Evolutionary conservation across 2,329 filamentous ascomycete species (phyloP), one percentile per base, ranked within the genome.

Genomic region (Scleromitrula shiraiana): DNA sequence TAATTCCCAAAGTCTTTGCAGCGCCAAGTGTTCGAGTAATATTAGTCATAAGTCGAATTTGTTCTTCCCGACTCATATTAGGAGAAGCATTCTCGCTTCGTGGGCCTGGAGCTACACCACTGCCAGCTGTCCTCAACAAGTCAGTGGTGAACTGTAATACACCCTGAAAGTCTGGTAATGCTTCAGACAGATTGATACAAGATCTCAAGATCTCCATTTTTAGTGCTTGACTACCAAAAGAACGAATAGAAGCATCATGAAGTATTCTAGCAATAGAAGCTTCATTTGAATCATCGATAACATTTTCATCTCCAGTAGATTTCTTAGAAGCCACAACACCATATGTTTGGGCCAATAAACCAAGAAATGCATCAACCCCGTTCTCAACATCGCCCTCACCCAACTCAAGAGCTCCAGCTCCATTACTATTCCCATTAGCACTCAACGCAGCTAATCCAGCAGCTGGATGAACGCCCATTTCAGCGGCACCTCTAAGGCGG

Each of bases 181-280:
- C 91, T 69, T 98, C 93, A 46, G 87, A 95, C 52, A 97, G 86
- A 64, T 89, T 89, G 59, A 95, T 88, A 61, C 91, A 95, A n/a
- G 85, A 83, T 55, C 87, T 80, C 9, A 97, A 71, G 43, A 97
- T 81, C 62, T 95, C 88, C 45, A 94, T 75, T 65, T 97, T 97
- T 56, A 95, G 70, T 50, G 78, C 77, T 9, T 80, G 70, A 59
- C 90, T 88, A 4, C 93, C 93, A 64, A 89, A 95, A 33, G 75
- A 70, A n/a, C 80, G 71, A 24, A 71, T 66, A 6, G 72, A 70
- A 30, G 77, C 72, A 61, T 85, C 77, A 24, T 70, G 71, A 39
- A 78, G 68, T 50, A 87, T 82, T 51, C 81, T 74, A 45, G 72
- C 66, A 53, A 80, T 67, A 30, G 73, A 71, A 38, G 68, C 73